Conservation (phyloP, 495 filamentous ascomycete genomes). For the Immersiella caudata region DNA sequence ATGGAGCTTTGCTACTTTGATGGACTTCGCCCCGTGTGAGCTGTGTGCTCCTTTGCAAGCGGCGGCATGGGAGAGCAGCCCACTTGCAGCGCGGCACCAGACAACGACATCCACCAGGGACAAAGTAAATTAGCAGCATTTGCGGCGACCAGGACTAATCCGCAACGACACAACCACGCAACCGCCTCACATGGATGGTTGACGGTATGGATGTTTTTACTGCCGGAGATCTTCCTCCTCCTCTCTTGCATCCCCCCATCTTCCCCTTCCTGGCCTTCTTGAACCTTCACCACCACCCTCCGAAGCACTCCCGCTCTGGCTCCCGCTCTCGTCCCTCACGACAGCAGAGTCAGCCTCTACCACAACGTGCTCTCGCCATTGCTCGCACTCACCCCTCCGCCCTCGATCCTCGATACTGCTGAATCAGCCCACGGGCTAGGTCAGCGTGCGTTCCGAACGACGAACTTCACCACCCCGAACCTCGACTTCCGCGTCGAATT, state of each 20-base stretch:
- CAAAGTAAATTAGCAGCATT: slow-evolving; percentile 44
- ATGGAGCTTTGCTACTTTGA: slow-evolving; percentile 10
- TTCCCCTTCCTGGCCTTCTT: slow-evolving; percentile 6
- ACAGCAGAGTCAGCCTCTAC: background rate
- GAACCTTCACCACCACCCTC: background rate
- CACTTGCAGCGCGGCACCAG: slow-evolving; percentile 36
- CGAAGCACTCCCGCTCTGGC: background rate
- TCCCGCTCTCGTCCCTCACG: background rate
- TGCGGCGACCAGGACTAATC: slow-evolving; percentile 40
- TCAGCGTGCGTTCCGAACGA: background rate
- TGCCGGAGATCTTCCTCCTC: slow-evolving; percentile 30
- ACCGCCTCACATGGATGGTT: slow-evolving; percentile 40
- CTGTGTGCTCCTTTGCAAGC: slow-evolving; percentile 16
- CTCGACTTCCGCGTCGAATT: background rate
- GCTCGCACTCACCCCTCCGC: background rate
- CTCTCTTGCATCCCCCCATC: slow-evolving; percentile 5
- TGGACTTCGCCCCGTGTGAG: slow-evolving; percentile 3
- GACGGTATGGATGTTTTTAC: slow-evolving; percentile 36
- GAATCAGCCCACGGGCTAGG: background rate
- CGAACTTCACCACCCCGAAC: background rate
- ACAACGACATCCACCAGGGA: slow-evolving; percentile 44
- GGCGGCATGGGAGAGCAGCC: slow-evolving; percentile 27
- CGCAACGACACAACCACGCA: slow-evolving; percentile 34
- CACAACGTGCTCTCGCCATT: slow-evolving; percentile 1
- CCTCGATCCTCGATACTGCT: background rate